Base-by-base conservation (phyloP, 1,284 basidiomycete genomes). In the Psilocybe mexicana region DNA sequence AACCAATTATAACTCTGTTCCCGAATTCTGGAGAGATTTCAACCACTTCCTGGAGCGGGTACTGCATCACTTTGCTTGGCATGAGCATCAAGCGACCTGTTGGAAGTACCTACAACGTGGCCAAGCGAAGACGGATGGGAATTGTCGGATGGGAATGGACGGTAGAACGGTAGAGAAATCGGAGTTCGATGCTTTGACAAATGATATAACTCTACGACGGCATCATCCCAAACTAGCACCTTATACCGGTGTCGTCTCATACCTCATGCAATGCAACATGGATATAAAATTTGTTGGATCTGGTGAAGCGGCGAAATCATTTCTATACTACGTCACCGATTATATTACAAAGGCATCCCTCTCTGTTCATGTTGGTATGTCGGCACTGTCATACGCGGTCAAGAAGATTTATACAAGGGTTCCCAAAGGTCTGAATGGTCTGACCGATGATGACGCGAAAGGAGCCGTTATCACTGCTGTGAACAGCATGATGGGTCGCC, bases 231-330 rank as follows among this genome's bases (percentile, higher is more conserved):
- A 23, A 40, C 51, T 61, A 12, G 53, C 57, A 0, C 11, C 48
- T 0, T 48, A 46, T 40, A 61, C 47, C 1, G 53, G 48, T 44
- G 2, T 58, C 1, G 49, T 58, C 5, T 49, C 43, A 11, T 43
- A 55, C 10, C 14, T 55, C 0, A 25, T 61, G 40, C 30, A 56
- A 26, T 71, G 69, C 35, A 74, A 72, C 52, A 71, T 68, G 63
- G 71, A 74, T 42, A 66, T 71, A 2, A 73, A 73, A 40, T 69
- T 60, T 47, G 66, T 74, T 3, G 68, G 66, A 1, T 72, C 70
- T 8, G 70, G 71, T 0, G 61, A 65, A 11, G 63, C 66, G 0
- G 68, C 71, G 0, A 72, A 70, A 30, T 69, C 70, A 0, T 55
- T 72, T 6, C 23, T 70, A 0, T 68, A 67, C 47, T 72, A 71